These are phyloP conservation scores for Haplosporangium gracile DNA, from an alignment of 192 early-diverging fungal genomes.

Conservation along the genomic window DNA sequence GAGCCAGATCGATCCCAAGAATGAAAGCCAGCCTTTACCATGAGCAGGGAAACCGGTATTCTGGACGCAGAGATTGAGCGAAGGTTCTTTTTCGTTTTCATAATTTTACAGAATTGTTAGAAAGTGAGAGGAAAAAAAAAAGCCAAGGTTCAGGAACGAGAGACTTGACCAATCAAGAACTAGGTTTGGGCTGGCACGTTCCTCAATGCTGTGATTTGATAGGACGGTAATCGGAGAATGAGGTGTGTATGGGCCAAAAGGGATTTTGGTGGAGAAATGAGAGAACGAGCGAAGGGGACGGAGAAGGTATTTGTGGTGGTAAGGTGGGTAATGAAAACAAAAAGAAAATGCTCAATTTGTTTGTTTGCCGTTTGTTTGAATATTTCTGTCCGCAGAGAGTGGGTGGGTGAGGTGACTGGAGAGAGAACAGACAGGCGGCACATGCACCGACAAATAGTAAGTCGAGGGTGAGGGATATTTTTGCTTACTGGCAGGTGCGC, in stretches of 20 bases:
- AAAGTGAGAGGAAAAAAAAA: neutral
- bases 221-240: neutral
- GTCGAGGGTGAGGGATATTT: neutral
- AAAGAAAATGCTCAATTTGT: neutral
- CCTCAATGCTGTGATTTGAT: neutral
- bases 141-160: constrained; percentile 9
- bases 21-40: neutral
- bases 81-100: neutral
- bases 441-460: neutral
- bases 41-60: neutral
- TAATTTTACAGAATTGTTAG: neutral
- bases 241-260: neutral
- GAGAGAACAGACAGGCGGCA: neutral
- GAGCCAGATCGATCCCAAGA: neutral
- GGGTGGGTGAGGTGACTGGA: neutral
- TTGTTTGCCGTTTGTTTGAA: neutral
- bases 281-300: neutral
- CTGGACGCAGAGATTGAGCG: neutral
- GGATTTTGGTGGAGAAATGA: constrained; percentile 1
- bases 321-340: neutral
- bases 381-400: neutral
- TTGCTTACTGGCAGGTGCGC: neutral
- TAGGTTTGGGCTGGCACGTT: neutral
- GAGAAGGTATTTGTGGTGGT: neutral
- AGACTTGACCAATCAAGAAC: constrained; percentile 1